Evolutionary conservation across 164 flowering plant genomes (phyloP), one percentile per base, ranked within the genome.

Genomic region (Saururus chinensis): DNA sequence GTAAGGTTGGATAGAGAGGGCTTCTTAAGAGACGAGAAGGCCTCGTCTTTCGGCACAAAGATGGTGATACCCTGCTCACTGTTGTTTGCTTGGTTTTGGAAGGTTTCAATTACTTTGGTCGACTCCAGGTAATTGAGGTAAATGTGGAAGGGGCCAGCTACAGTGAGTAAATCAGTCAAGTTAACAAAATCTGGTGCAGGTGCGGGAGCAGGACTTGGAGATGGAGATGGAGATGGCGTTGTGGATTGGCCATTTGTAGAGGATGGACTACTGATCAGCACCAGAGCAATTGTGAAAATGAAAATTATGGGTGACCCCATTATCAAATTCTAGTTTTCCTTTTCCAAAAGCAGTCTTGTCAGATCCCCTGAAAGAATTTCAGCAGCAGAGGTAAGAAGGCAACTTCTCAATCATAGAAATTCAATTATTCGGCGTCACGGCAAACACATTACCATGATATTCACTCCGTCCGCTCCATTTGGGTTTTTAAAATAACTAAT

Each of bases 51-150:
- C 7, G 98, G 96, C 0, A 82, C 95, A 68, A 92, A 92, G 56
- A 92, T 68, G 41, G 95, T 92, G 8, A 92, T 63, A 26, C 98
- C 98, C 76, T 85, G 79, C 0, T 86, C 78, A 5, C 91, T 84
- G 74, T 83, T 70, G 78, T 92, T 89, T 60, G 93, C 95, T 74
- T 84, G 95, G 83, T 79, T 72, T 74, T 92, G 98, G 70, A 92
- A 76, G 22, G 91, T 86, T 9, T 84, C 82, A n/a, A 92, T 74
- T 66, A 84, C 89, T 73, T 86, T 77, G 52, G 92, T 85, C 59
- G 85, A 74, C 57, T 71, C 56, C 56, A 84, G 86, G 51, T 79
- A 75, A 63, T 51, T 57, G 4, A 89, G 87, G 79, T 89, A 92
- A 40, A 81, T 84, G 53, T 72, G 71, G 71, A 82, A 92, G 12